Evolutionary conservation across 305 asterid genomes (phyloP).

Genomic region (Withania somnifera): DNA sequence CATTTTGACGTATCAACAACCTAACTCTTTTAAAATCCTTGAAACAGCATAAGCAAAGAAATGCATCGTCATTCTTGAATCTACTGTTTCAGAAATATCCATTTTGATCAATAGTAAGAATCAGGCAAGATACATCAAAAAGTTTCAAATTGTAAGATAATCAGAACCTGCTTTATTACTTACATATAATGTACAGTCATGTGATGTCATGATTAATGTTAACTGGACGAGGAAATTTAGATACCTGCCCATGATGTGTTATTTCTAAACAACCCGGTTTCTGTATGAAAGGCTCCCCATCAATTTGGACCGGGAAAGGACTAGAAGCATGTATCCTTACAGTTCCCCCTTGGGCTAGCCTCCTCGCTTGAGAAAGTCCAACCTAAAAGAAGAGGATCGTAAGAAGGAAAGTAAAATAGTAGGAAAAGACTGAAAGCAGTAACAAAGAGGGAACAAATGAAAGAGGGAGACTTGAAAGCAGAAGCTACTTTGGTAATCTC

Average conservation of each 20-base stretch:
- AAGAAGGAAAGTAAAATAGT: neutral
- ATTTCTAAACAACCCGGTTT: conserved; percentile 77
- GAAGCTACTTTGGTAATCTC: neutral
- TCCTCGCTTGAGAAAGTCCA: conserved; percentile 84
- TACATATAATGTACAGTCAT: neutral
- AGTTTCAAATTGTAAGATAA: neutral
- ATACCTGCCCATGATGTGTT: conserved; percentile 75
- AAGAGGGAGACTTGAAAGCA: neutral
- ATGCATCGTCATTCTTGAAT: neutral
- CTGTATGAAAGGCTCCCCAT: conserved; percentile 82
- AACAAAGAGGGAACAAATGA: neutral
- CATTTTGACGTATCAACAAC: neutral
- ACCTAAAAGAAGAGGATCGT: conserved; percentile 31
- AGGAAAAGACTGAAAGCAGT: neutral
- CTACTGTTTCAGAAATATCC: neutral
- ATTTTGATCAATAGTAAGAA: neutral
- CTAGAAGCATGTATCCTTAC: conserved; percentile 53
- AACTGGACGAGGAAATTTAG: neutral
- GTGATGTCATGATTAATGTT: neutral
- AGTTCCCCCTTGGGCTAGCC: conserved; percentile 70
- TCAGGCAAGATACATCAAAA: neutral
- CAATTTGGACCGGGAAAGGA: conserved; percentile 85
- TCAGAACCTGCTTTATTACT: neutral
- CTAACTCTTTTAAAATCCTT: neutral
- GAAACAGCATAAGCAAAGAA: neutral